Evolutionary conservation across 1,284 basidiomycete species (phyloP).

Genomic region (Ustilago hordei): DNA sequence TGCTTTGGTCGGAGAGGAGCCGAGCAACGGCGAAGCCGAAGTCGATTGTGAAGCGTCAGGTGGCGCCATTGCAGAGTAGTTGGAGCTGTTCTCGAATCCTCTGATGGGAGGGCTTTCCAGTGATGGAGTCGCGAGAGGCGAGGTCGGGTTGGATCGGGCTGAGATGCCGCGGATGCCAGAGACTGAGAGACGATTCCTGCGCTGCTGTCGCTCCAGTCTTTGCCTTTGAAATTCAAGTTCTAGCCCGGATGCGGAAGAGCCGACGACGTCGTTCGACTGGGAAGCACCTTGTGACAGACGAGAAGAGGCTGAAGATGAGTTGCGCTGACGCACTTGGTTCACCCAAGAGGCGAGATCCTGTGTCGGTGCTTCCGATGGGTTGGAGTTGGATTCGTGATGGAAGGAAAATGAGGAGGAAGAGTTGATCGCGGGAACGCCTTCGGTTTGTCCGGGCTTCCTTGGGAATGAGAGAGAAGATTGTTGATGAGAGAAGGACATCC

Average conservation of each 20-base stretch:
- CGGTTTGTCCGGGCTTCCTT: constrained; percentile 19
- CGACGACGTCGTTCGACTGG: constrained; percentile 4
- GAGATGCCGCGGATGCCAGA: constrained; percentile 50
- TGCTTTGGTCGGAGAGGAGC: constrained; percentile 41
- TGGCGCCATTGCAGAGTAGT: constrained; percentile 22
- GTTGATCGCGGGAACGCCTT: constrained; percentile 9
- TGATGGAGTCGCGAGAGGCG: constrained; percentile 36
- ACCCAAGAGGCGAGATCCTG: constrained; percentile 51
- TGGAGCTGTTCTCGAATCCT: constrained; percentile 7
- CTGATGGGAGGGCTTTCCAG: constrained; percentile 17
- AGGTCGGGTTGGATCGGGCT: constrained; percentile 29
- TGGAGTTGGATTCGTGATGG: constrained; percentile 6
- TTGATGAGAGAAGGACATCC: constrained; percentile 29
- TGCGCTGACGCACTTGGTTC: constrained; percentile 45
- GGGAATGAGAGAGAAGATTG: constrained; percentile 18
- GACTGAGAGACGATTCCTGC: constrained; percentile 36
- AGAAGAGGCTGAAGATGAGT: constrained; percentile 28
- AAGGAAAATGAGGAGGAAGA: not conserved
- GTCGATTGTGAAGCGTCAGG: constrained; percentile 30
- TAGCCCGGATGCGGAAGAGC: constrained; percentile 32
- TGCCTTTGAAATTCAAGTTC: constrained; percentile 47
- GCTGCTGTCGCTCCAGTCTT: constrained; percentile 39
- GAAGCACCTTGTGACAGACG: constrained; percentile 4
- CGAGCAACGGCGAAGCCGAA: constrained; percentile 33
- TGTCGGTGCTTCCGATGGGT: constrained; percentile 23